Conservation (phyloP, 2,329 filamentous ascomycete genomes). For the Pseudopyrenochaeta lycopersici region DNA sequence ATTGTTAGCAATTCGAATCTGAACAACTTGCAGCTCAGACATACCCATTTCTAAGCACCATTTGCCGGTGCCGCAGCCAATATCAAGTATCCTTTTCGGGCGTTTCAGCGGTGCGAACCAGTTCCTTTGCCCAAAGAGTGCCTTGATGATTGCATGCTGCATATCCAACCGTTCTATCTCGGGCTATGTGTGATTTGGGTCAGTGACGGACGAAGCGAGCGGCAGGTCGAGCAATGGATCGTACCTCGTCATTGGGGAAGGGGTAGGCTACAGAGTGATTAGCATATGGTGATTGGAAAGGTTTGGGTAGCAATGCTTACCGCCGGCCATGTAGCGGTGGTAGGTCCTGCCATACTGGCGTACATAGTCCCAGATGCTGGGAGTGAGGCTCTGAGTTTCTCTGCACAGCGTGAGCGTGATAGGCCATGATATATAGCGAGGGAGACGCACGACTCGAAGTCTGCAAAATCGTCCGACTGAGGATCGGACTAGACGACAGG, state of each 20-base stretch:
- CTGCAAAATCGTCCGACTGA: slow-evolving; percentile 37
- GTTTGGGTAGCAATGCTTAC: slow-evolving; percentile 31
- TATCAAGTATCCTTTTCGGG: slow-evolving; percentile 51
- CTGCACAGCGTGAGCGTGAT: slow-evolving; percentile 34
- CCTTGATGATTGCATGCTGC: slow-evolving; percentile 51
- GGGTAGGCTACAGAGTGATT: slow-evolving; percentile 45
- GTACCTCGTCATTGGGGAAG: slow-evolving; percentile 51
- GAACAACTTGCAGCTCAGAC: slow-evolving; percentile 13
- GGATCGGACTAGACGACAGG: slow-evolving; percentile 40
- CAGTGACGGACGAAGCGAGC: slow-evolving; percentile 14
- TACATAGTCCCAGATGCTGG: slow-evolving; percentile 51
- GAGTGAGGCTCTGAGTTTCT: slow-evolving; percentile 50
- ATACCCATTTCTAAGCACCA: slow-evolving; percentile 55
- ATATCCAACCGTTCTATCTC: slow-evolving; percentile 51
- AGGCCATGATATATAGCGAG: slow-evolving; percentile 2
- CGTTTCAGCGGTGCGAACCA: slow-evolving; percentile 49
- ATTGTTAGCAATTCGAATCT: slow-evolving; percentile 25
- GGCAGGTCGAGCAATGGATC: slow-evolving; percentile 1
- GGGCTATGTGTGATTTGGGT: slow-evolving; percentile 30
- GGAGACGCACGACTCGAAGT: slow-evolving; percentile 44
- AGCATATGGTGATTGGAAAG: slow-evolving; percentile 18
- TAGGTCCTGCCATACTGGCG: slow-evolving; percentile 53
- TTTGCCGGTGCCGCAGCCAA: slow-evolving; percentile 53
- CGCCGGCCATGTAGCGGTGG: slow-evolving; percentile 50
- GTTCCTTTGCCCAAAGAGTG: slow-evolving; percentile 44